Percentiles rank a stretch among this genome's conserved stretches.
These are phyloP conservation scores for Rhizopus arrhizus DNA, from an alignment of 371 early-diverging fungal genomes.

Conservation along the genomic window DNA sequence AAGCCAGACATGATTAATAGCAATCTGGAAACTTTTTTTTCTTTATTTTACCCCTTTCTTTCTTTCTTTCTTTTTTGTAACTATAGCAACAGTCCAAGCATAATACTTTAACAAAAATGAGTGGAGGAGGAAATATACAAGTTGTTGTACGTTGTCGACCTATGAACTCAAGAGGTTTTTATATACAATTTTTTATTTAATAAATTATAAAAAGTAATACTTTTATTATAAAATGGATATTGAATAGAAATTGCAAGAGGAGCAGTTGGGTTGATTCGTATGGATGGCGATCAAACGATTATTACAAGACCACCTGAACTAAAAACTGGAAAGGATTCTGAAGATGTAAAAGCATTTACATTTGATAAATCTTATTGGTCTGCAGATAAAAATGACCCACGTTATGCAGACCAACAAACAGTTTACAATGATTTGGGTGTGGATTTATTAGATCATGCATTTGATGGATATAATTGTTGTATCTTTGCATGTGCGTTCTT, in stretches of 20 bases:
- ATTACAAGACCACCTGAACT: conserved; percentile 57
- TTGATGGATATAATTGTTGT: conserved; percentile 86
- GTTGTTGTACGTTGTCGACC: conserved; percentile 81
- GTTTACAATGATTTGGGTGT: conserved; percentile 79
- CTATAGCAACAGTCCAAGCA: too few relatives aligned
- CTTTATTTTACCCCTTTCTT: not conserved
- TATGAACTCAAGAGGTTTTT: conserved; percentile 68
- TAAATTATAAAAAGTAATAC: too few relatives aligned
- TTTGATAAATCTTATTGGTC: conserved; percentile 90
- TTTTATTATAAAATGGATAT: too few relatives aligned
- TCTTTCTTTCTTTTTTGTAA: conserved; percentile 1
- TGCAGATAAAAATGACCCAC: conserved; percentile 63
- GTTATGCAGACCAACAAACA: conserved; percentile 74
- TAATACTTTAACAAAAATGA: conserved; percentile 2
- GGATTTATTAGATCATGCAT: conserved; percentile 82
- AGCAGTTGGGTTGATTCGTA: conserved; percentile 64
- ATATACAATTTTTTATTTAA: not conserved
- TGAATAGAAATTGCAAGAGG: conserved; percentile 63
- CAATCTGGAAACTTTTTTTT: conserved; percentile 1
- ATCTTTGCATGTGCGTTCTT: conserved; percentile 77
- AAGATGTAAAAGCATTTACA: conserved; percentile 68
- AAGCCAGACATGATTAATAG: not conserved
- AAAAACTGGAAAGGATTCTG: conserved; percentile 42
- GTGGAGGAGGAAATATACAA: conserved; percentile 60
- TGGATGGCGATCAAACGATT: conserved; percentile 75